Evolutionary conservation across 139 green algal species (phyloP).

Genomic region (Chlorella ohadii): DNA sequence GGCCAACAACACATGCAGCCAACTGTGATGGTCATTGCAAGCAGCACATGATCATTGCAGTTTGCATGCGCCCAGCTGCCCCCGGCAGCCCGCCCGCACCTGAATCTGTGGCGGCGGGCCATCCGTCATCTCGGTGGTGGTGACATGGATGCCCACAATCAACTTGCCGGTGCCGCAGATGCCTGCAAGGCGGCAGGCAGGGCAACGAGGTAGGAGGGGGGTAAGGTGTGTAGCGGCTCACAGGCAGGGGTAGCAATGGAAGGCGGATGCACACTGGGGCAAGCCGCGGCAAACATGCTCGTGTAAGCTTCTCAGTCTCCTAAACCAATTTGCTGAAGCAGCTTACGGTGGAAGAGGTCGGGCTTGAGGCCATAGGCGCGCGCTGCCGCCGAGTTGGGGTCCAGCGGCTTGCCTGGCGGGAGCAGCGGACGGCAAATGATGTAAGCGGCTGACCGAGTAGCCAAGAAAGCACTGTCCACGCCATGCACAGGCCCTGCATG

Average conservation of each 20-base stretch:
- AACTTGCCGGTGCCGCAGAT: constrained; percentile 15
- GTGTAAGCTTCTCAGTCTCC: too few species aligned
- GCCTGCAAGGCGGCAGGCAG: neutral
- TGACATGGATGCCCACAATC: constrained; percentile 43
- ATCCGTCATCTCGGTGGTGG: constrained; percentile 37
- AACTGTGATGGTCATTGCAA: too few species aligned
- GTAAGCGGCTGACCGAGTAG: neutral
- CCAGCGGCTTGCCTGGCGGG: constrained; percentile 71
- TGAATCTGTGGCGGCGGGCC: constrained; percentile 15
- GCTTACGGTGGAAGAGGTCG: constrained; percentile 65
- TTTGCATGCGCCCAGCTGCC: too few species aligned
- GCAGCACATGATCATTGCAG: too few species aligned
- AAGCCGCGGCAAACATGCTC: too few species aligned
- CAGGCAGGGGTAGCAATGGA: neutral
- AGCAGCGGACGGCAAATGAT: neutral
- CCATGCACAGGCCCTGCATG: too few species aligned
- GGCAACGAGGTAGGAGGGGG: neutral
- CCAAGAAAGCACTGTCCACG: neutral
- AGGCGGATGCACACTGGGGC: too few species aligned
- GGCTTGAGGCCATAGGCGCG: constrained; percentile 80
- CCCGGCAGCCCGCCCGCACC: constrained; percentile 8
- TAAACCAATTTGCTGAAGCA: too few species aligned
- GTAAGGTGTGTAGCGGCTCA: neutral
- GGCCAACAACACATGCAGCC: too few species aligned
- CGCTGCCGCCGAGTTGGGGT: constrained; percentile 76